Evolutionary conservation across 2,329 filamentous ascomycete species (phyloP).

Genomic region (Capronia americana): DNA sequence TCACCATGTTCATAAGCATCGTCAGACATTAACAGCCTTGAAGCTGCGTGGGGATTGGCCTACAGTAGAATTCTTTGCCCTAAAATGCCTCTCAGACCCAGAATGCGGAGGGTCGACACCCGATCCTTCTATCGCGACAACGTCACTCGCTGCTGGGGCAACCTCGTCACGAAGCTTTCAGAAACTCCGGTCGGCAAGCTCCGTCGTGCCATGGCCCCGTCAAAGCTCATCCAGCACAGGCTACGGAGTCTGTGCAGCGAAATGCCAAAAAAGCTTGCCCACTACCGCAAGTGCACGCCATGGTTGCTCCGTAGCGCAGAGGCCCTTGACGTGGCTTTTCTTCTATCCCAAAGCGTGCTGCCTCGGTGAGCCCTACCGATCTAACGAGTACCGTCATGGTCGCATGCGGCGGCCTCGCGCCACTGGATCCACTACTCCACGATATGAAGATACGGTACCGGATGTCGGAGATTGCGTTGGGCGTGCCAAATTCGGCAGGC

Average conservation of each 20-base stretch:
- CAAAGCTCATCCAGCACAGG: not conserved
- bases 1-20: no score
- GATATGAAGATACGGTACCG: not conserved
- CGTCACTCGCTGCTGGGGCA: not conserved
- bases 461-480: not conserved
- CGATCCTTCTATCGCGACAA: not conserved
- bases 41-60: no score
- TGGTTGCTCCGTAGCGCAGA: not conserved
- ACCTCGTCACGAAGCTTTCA: not conserved
- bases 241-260: not conserved
- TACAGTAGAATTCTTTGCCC: no score
- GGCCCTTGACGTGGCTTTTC: not conserved
- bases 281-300: not conserved
- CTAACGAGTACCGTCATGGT: not conserved
- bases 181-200: not conserved
- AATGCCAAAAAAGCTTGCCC: not conserved
- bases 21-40: no score
- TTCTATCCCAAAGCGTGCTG: not conserved
- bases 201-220: not conserved
- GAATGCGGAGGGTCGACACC: not conserved
- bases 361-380: not conserved
- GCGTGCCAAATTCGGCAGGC: not conserved
- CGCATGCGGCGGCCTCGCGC: not conserved
- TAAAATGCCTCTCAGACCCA: not conserved
- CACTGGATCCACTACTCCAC: not conserved